phyloP scores from a whole-genome alignment of 164 flowering plant genomes.

The Nymphaea thermarum region DNA sequence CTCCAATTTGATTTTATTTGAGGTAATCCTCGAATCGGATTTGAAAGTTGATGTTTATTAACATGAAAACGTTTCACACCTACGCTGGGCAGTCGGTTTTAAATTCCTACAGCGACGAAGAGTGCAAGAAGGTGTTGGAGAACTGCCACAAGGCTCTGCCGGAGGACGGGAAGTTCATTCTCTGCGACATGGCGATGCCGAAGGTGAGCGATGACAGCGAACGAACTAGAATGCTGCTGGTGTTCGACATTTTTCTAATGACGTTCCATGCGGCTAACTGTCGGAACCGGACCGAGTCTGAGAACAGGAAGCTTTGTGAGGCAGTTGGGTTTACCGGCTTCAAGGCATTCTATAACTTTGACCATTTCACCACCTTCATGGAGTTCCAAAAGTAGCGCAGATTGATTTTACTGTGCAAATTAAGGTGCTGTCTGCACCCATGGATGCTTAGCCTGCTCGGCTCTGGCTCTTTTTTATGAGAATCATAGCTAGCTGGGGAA shows the following conservation, averaged over 20 bases:
- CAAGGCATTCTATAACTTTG: slow-evolving; percentile 30
- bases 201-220: slow-evolving; percentile 41
- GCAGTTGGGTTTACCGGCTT: slow-evolving; percentile 42
- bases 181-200: slow-evolving; percentile 65
- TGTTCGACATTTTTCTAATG: slow-evolving; percentile 71
- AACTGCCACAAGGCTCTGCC: slow-evolving; percentile 59
- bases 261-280: slow-evolving; percentile 53
- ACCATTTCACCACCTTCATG: slow-evolving; percentile 43
- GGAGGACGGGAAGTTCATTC: slow-evolving; percentile 53
- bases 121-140: slow-evolving; percentile 48
- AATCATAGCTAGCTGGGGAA: too few relatives aligned
- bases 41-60: too few relatives aligned
- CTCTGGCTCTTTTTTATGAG: too few relatives aligned
- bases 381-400: slow-evolving; percentile 41
- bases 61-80: background rate
- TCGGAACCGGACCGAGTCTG: slow-evolving; percentile 50
- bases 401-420: too few relatives aligned
- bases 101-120: slow-evolving; percentile 68
- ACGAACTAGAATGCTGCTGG: slow-evolving; percentile 50
- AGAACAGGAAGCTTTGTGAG: slow-evolving; percentile 40
- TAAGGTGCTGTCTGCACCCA: too few relatives aligned
- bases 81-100: slow-evolving; percentile 41
- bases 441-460: too few relatives aligned
- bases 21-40: too few relatives aligned
- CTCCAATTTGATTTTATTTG: background rate